Evolutionary conservation across 768 basidiomycete species (phyloP).

Genomic region (Lanmaoa pseudosensibilis): DNA sequence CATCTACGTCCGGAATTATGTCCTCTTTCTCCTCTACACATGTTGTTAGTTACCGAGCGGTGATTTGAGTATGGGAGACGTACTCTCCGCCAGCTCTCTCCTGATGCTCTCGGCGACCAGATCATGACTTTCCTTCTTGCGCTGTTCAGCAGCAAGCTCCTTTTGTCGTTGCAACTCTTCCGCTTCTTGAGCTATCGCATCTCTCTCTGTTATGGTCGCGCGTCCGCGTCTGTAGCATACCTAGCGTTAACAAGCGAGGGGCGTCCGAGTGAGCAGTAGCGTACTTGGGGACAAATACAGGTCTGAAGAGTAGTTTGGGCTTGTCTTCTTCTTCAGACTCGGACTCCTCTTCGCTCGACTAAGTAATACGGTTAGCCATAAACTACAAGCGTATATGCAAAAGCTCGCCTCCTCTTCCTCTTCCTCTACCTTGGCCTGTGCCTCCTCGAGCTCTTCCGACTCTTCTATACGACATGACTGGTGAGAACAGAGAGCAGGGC

Average conservation of each 20-base stretch:
- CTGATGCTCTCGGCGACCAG: constrained; percentile 93
- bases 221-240: constrained; percentile 61
- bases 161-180: constrained; percentile 73
- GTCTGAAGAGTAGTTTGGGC: constrained; percentile 78
- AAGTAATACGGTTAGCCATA: constrained; percentile 17
- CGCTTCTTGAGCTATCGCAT: constrained; percentile 64
- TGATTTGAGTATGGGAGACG: constrained; percentile 30
- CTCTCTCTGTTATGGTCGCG: constrained; percentile 68
- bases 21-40: constrained; percentile 84
- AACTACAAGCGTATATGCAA: neutral
- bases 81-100: constrained; percentile 90
- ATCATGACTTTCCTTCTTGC: constrained; percentile 85
- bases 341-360: constrained; percentile 89
- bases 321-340: constrained; percentile 74
- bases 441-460: constrained; percentile 45
- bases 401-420: constrained; percentile 41
- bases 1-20: constrained; percentile 84
- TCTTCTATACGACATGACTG: constrained; percentile 12
- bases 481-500: constrained; percentile 4
- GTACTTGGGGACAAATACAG: constrained; percentile 94
- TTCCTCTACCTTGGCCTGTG: constrained; percentile 38
- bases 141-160: constrained; percentile 76
- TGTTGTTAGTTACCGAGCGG: constrained; percentile 1
- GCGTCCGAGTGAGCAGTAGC: constrained; percentile 25
- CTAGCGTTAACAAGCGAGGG: neutral